Base-by-base conservation (phyloP, 2,329 filamentous ascomycete genomes). In the Beauveria sp. region DNA sequence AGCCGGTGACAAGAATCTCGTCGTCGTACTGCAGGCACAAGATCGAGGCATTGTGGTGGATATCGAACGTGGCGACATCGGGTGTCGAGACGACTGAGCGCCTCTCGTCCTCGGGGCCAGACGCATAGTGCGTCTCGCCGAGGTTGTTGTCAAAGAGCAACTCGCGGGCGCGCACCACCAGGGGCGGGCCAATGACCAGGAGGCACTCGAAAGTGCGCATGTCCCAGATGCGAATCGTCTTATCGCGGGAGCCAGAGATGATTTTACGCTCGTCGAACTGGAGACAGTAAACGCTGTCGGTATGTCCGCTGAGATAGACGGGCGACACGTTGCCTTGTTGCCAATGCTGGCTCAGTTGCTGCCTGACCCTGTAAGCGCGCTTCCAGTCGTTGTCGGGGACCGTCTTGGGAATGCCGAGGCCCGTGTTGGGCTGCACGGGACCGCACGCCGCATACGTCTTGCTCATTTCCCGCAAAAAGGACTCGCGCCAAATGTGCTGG, bases 221-320 rank as follows among this genome's bases (percentile, higher is more conserved):
- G 74, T 98, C 91, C 95, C 95, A 99, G 38, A 99, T 86, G 56
- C 95, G 89, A 67, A 99, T 95, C 0, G 95, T 98, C 72, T 91
- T 90, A 75, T 99, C 95, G 65, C 95, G 88, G 10, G 93, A 97
- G 31, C 95, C 95, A 3, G 95, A 98, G 66, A 99, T 93, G 71
- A 98, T 96, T 75, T 98, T 99, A 20, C 83, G 92, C 88, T 98
- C 93, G 73, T 99, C 95, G 72, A 98, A 99, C 72, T 99, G 95
- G 62, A 96, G 85, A 74, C 95, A 99, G 77, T 99, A 99, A 62
- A 99, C 96, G 66, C 92, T 97, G 73, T 99, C 95, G 28, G 88
- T 87, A 73, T 99, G 95, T 2, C 95, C 95, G 69, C 95, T 91
- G 24, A 99, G 82, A 73, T 97, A 98, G 61, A 96, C 86, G 0